Base-by-base conservation (phyloP, 306 rosid genomes). In the Vicia sativa region DNA sequence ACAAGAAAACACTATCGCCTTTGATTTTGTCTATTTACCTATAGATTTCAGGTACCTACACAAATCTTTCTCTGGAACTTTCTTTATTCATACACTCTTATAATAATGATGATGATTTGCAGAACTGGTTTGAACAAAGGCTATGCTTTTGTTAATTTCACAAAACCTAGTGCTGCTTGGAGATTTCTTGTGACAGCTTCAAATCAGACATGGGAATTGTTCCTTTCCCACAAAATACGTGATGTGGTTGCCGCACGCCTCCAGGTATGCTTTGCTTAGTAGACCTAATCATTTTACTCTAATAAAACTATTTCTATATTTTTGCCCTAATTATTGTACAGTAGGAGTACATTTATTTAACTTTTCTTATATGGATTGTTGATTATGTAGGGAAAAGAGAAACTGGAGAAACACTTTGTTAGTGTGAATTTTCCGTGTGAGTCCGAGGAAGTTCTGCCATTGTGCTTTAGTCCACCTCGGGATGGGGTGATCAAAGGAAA, bases 61-160 rank as follows among this genome's bases (percentile, higher is more conserved):
- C 7, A 34, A 1, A 12, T 43, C 16, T 4, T 3, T 42, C 46
- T 11, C 46, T 42, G 3, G 23, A 21, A 11, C 6, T 42, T 42
- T 41, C 5, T 2, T 1, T 42, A 34, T 49, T 34, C 9, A 23
- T 49, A 18, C 3, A 31, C 25, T 1, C 16, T 14, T 7, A 5
- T 56, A 42, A 2, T 34, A 8, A 29, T 31, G 5, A 2, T 14
- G 9, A 31, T 7, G 38, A 34, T 7, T 31, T 59, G 72, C 84
- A 89, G 96, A 0, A 80, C 49, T 0, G 77, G 80, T 1, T 2
- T 84, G 46, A 90, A 90, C 62, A 85, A 85, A 9, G 96, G 96
- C 0, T 90, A 90, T 11, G 96, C 90, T 0, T 90, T 87, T 63
- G 91, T 90, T 0, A 90, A 90, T 68, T 90, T 90, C 69, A 90